phyloP scores from a whole-genome alignment of 768 basidiomycete species.

The Strobilomyces confusus region DNA sequence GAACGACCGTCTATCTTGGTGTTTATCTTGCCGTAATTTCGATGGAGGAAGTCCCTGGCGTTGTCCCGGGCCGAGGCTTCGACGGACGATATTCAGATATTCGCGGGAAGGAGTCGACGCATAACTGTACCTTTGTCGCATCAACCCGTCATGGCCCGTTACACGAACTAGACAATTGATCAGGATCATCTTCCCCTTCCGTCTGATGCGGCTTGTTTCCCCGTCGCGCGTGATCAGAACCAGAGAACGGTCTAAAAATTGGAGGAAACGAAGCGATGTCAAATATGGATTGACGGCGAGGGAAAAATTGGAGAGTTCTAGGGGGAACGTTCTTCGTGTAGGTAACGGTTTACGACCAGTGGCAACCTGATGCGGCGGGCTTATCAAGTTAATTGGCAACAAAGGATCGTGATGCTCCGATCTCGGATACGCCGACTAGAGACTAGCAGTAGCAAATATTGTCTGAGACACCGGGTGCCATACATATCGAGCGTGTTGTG shows the following conservation, averaged over 20 bases:
- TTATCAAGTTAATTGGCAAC: neutral
- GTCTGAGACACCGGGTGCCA: neutral
- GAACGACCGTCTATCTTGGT: slow-evolving; percentile 6
- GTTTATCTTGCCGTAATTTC: slow-evolving; percentile 16
- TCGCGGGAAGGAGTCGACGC: slow-evolving; percentile 16
- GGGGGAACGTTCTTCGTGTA: slow-evolving; percentile 3
- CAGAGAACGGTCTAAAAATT: neutral
- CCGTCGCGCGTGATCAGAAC: neutral
- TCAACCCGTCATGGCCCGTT: neutral
- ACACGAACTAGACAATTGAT: neutral
- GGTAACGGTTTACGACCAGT: slow-evolving; percentile 15
- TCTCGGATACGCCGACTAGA: neutral
- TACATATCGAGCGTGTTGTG: neutral
- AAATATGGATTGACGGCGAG: slow-evolving; percentile 1
- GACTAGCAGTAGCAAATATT: neutral
- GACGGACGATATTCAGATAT: too few species aligned
- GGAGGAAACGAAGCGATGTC: neutral
- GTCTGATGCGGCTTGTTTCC: slow-evolving; percentile 6
- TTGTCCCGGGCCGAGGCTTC: slow-evolving; percentile 10
- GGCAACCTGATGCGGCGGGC: neutral
- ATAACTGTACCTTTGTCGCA: neutral
- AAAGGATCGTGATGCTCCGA: neutral
- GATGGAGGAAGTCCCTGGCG: slow-evolving; percentile 11
- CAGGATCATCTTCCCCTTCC: neutral
- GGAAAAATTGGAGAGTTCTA: slow-evolving; percentile 7